A percentile compares a stretch with the other conserved stretches of the same genome.
These are phyloP conservation scores for Trichoderma sp. DNA, from an alignment of 2,329 filamentous ascomycete species.

Conservation along the genomic window DNA sequence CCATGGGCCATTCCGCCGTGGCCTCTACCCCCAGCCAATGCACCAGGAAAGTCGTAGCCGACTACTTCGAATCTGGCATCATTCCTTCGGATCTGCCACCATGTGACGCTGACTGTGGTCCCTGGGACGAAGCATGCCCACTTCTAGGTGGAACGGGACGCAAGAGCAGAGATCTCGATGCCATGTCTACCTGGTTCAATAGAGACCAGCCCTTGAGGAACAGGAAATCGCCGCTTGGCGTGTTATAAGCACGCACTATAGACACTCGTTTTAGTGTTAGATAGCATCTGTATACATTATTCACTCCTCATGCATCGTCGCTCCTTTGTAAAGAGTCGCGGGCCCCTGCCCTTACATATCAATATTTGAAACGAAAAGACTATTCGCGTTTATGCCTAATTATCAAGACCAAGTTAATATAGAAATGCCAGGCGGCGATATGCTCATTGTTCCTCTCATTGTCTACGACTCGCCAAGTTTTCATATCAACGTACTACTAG, in stretches of 20 bases:
- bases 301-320: neutral
- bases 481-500: neutral
- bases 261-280: neutral
- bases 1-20: conserved; percentile 30
- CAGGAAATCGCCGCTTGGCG: neutral
- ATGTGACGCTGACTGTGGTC: conserved; percentile 21
- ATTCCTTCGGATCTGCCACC: conserved; percentile 25
- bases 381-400: neutral
- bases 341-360: neutral
- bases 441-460: neutral
- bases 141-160: neutral
- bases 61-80: conserved; percentile 31
- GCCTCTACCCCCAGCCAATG: conserved; percentile 22
- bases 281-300: neutral
- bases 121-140: conserved; percentile 23
- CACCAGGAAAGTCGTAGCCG: conserved; percentile 23
- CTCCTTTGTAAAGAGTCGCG: neutral
- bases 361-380: neutral
- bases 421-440: no score
- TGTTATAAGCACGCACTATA: neutral
- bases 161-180: neutral
- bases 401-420: neutral
- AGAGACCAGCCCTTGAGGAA: neutral
- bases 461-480: no score
- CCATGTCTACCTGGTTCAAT: conserved; percentile 11